Percentiles rank a stretch among this genome's conserved stretches.
These are phyloP conservation scores for Emydomyces testavorans DNA, from an alignment of 2,329 filamentous ascomycete genomes.

Conservation along the genomic window DNA sequence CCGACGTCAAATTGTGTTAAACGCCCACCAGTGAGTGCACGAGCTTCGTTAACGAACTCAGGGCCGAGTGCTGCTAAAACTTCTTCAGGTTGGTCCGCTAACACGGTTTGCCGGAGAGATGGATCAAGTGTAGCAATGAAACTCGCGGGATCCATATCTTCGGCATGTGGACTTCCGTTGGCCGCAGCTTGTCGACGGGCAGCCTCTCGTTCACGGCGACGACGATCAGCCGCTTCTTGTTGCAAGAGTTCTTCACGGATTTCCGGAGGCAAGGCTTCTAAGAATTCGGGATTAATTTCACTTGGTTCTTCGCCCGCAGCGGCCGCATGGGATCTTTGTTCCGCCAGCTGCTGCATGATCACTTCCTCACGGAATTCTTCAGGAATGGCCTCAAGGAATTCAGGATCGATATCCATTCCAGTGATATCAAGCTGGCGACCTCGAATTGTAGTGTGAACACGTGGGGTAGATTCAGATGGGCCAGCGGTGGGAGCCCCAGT, in stretches of 20 bases:
- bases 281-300: slow-evolving; percentile 75
- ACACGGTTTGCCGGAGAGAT: slow-evolving; percentile 68
- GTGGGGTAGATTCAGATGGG: slow-evolving; percentile 40
- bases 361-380: slow-evolving; percentile 95
- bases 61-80: slow-evolving; percentile 73
- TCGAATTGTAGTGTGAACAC: slow-evolving; percentile 71
- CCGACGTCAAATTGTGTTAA: slow-evolving; percentile 44
- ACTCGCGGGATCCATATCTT: slow-evolving; percentile 85
- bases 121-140: slow-evolving; percentile 86
- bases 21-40: slow-evolving; percentile 52
- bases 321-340: slow-evolving; percentile 66
- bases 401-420: slow-evolving; percentile 81
- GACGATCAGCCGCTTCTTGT: slow-evolving; percentile 78
- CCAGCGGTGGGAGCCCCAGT: slow-evolving; percentile 32
- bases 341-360: slow-evolving; percentile 77
- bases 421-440: slow-evolving; percentile 88
- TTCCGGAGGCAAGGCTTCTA: slow-evolving; percentile 82
- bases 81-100: slow-evolving; percentile 85
- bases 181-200: slow-evolving; percentile 55
- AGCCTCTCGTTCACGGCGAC: slow-evolving; percentile 75
- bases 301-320: slow-evolving; percentile 53
- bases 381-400: slow-evolving; percentile 92
- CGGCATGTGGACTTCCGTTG: slow-evolving; percentile 43
- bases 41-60: slow-evolving; percentile 75
- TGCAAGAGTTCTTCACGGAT: slow-evolving; percentile 83